These are phyloP conservation scores for Hyparrhenia diplandra DNA, from an alignment of 176 grass and related monocot species.

Conservation along the genomic window DNA sequence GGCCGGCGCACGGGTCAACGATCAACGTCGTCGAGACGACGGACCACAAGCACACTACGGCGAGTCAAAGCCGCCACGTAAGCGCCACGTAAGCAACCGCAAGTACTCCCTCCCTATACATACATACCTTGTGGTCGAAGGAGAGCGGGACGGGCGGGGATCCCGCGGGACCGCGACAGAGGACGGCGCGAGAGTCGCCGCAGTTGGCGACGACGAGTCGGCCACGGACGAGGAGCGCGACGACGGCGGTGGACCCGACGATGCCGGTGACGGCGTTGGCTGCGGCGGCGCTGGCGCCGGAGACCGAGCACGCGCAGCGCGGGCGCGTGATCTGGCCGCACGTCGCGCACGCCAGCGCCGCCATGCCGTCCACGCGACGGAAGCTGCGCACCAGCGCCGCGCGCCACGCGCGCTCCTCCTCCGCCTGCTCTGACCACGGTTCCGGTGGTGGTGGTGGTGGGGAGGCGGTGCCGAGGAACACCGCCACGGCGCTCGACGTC, in stretches of 20 bases:
- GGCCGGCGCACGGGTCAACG: background rate
- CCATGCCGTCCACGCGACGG: slow-evolving; percentile 62
- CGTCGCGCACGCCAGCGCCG: slow-evolving; percentile 54
- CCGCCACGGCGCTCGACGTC: too few relatives aligned
- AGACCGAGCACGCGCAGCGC: slow-evolving; percentile 47
- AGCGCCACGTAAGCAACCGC: background rate
- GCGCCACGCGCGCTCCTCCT: slow-evolving; percentile 39
- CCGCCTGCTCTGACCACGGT: background rate
- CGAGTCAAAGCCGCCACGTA: background rate
- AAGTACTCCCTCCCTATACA: too few relatives aligned
- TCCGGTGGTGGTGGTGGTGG: too few relatives aligned
- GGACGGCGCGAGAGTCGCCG: slow-evolving; percentile 83
- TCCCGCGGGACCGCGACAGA: slow-evolving; percentile 45
- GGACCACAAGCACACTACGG: too few relatives aligned
- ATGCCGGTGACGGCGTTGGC: slow-evolving; percentile 37
- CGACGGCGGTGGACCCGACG: slow-evolving; percentile 85
- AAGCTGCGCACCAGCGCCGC: slow-evolving; percentile 43
- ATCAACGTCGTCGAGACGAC: background rate
- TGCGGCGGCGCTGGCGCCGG: background rate
- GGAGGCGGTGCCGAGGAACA: background rate
- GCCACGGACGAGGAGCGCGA: slow-evolving; percentile 47
- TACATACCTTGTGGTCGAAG: slow-evolving; percentile 77
- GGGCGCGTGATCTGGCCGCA: slow-evolving; percentile 49
- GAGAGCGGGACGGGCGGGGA: slow-evolving; percentile 49
- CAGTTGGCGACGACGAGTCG: slow-evolving; percentile 72